Base-by-base conservation (phyloP, 768 basidiomycete species). In the Steccherinum ochraceum region DNA sequence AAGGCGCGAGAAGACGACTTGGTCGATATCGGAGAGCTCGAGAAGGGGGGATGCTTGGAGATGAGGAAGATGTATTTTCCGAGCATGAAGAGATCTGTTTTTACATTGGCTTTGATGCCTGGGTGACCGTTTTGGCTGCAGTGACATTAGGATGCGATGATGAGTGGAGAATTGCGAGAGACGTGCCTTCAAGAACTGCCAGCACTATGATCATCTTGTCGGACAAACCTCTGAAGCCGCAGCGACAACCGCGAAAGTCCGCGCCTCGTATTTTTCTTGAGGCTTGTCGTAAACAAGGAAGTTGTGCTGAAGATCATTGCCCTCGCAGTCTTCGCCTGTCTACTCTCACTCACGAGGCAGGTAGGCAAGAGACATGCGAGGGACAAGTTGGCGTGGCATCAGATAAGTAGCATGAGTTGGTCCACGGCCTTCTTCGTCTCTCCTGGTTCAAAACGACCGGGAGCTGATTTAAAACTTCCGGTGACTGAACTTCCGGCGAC, bases 41-140 rank as follows among this genome's bases (percentile, higher is more conserved):
- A 97, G 79, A 61, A 96, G 84, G 26, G 83, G 1, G 96, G 95
- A 57, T 89, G 86, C 68, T 98, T 97, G 50, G 95, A 93, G 54
- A 98, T 91, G 72, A 98, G 98, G 70, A 99, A 92, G 45, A 99
- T 78, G 67, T 88, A 91, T 79, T 97, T 97, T 62, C 97, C 96
- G 56, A 99, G 84, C 76, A 98, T 81, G 79, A 96, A 98, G 25
- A 99, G 81, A 65, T 97, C 93, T 53, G 96, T 96, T 70, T 98
- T 98, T 58, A 98, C 76, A 66, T 97, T 96, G 59, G 92, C 93
- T 71, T 98, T 98, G 71, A 99, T 86, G n/a, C 92, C 91, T 13
- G 89, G 86, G 56, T 93, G 86, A 3, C 93, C 91, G 58, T 87
- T 84, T 24, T 88, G 90, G 58, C 93, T 95, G 56, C 10, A 46